Percentiles rank a stretch among this genome's conserved stretches.
phyloP scores from a whole-genome alignment of 257 asterid genomes.

The Nicotiana sylvestris region DNA sequence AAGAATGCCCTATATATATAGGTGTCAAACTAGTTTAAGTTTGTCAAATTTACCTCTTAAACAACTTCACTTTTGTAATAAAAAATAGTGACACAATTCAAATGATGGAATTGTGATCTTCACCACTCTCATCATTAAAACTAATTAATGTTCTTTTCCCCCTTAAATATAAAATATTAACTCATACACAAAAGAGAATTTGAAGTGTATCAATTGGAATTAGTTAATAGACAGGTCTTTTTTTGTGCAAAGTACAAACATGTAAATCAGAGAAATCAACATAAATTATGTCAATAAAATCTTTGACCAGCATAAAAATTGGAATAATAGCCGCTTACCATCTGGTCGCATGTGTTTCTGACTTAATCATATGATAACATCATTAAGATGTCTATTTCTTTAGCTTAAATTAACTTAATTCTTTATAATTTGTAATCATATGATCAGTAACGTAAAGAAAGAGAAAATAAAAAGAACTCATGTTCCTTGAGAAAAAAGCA shows the following conservation, averaged over 20 bases:
- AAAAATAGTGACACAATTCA: too few species aligned
- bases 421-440: neutral
- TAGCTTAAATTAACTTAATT: neutral
- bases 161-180: too few species aligned
- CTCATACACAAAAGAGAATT: too few species aligned
- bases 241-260: neutral
- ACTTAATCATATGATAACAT: constrained; percentile 9
- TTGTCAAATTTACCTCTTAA: too few species aligned
- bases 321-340: neutral
- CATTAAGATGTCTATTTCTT: neutral
- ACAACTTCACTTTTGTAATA: too few species aligned
- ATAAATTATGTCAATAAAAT: neutral
- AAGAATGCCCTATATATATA: too few species aligned
- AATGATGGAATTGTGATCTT: too few species aligned
- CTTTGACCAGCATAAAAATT: neutral
- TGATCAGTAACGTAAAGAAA: constrained; percentile 1
- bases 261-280: neutral
- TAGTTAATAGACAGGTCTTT: neutral
- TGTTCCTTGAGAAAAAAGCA: constrained; percentile 1
- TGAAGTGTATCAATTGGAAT: neutral
- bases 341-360: constrained; percentile 11
- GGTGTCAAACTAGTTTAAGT: too few species aligned
- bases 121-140: too few species aligned
- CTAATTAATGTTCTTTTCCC: too few species aligned
- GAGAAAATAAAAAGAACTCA: neutral